phyloP scores from a whole-genome alignment of 2,329 filamentous ascomycete species.

The Diaporthe vaccinii region DNA sequence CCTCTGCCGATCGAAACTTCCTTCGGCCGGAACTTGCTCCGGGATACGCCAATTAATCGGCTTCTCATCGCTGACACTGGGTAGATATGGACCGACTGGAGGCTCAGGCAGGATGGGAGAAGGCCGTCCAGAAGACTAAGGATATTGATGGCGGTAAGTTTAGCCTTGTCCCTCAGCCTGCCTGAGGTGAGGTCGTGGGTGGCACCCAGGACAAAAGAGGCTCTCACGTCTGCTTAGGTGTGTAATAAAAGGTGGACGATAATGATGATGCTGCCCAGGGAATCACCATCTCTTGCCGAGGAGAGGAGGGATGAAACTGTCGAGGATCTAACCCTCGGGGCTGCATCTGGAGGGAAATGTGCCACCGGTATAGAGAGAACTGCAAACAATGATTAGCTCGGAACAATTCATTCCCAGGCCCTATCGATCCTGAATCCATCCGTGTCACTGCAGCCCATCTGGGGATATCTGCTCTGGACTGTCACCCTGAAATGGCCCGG shows the following conservation, averaged over 20 bases:
- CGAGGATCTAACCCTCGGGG: not conserved
- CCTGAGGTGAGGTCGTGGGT: not conserved
- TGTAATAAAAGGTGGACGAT: conserved; percentile 9
- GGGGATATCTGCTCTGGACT: not conserved
- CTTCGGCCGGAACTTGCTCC: not conserved
- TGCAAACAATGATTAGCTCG: not conserved
- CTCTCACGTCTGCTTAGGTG: not conserved
- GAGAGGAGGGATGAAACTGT: not conserved
- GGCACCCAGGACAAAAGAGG: not conserved
- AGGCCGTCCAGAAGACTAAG: conserved; percentile 62
- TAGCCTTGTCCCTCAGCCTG: conserved; percentile 46
- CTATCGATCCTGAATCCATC: not conserved
- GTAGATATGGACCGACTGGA: conserved; percentile 54
- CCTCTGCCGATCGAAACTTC: not conserved
- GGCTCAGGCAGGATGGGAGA: conserved; percentile 62
- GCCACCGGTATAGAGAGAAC: not conserved
- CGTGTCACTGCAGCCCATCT: not conserved
- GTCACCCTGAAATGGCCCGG: not conserved
- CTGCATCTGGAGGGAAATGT: not conserved
- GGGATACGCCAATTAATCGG: not conserved
- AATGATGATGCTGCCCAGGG: conserved; percentile 26
- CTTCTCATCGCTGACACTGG: not conserved
- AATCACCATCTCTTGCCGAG: conserved; percentile 14
- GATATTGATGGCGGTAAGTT: conserved; percentile 60
- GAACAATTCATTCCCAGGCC: not conserved